phyloP scores from a whole-genome alignment of 345 rosid species.

The Schrenkiella parvula region DNA sequence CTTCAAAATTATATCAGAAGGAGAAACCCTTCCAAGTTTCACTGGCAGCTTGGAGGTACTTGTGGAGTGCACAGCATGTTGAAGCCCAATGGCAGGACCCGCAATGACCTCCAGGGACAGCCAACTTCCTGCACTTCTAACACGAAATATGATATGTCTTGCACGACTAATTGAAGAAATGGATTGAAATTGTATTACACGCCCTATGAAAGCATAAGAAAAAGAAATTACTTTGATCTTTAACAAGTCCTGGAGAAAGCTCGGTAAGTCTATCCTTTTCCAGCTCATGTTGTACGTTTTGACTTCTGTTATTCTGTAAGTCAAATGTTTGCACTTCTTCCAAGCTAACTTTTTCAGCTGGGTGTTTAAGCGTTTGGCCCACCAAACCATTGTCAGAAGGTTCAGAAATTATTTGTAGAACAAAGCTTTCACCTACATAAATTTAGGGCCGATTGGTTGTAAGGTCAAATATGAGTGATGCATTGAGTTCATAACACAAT shows the following conservation, averaged over 20 bases:
- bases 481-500: constrained; percentile 3
- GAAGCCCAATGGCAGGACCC: constrained; percentile 78
- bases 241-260: constrained; percentile 31
- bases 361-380: constrained; percentile 67
- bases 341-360: constrained; percentile 32
- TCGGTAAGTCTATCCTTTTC: constrained; percentile 38
- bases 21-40: constrained; percentile 85
- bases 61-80: constrained; percentile 51
- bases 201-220: constrained; percentile 28
- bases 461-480: not conserved
- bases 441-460: constrained; percentile 8
- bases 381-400: constrained; percentile 44
- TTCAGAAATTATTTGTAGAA: constrained; percentile 58
- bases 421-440: constrained; percentile 57
- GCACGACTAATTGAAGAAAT: constrained; percentile 32
- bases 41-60: constrained; percentile 70
- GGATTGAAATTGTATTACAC: constrained; percentile 17
- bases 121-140: constrained; percentile 95
- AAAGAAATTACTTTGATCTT: constrained; percentile 71
- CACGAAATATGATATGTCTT: constrained; percentile 48
- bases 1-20: constrained; percentile 64
- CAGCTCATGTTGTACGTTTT: constrained; percentile 23
- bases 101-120: constrained; percentile 81
- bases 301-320: constrained; percentile 38
- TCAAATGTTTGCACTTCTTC: constrained; percentile 41